A percentile compares a stretch with the other conserved stretches of the same genome.
phyloP scores from a whole-genome alignment of 1,284 basidiomycete species.

The Boletus semigastroideus region DNA sequence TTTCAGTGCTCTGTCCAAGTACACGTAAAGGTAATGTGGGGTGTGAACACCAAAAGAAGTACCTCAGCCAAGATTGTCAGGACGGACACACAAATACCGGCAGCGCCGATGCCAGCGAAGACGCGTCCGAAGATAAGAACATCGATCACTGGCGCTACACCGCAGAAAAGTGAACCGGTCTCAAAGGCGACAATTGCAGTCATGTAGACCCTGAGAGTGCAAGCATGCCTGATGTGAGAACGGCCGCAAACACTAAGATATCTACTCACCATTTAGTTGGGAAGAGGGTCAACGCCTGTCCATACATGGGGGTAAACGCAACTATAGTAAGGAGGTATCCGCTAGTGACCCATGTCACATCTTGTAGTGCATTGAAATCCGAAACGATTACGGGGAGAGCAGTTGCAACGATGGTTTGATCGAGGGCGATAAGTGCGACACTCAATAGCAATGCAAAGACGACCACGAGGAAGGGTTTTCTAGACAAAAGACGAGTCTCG shows the following conservation, averaged over 20 bases:
- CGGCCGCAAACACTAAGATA: background rate
- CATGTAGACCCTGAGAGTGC: slow-evolving; percentile 29
- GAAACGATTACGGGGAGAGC: slow-evolving; percentile 43
- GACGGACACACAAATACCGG: slow-evolving; percentile 16
- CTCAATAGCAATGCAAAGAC: slow-evolving; percentile 10
- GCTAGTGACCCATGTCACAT: slow-evolving; percentile 14
- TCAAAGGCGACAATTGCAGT: slow-evolving; percentile 38
- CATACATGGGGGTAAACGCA: slow-evolving; percentile 17
- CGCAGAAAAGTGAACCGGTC: slow-evolving; percentile 51
- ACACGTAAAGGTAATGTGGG: background rate
- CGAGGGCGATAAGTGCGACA: slow-evolving; percentile 34
- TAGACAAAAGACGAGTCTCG: slow-evolving; percentile 6
- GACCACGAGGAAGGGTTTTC: slow-evolving; percentile 5
- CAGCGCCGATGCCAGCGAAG: slow-evolving; percentile 38
- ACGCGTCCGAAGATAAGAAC: slow-evolving; percentile 46
- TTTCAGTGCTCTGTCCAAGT: slow-evolving; percentile 5
- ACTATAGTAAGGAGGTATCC: slow-evolving; percentile 18
- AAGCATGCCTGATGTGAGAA: background rate
- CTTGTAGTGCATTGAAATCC: slow-evolving; percentile 40
- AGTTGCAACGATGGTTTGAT: slow-evolving; percentile 39
- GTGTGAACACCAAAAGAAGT: background rate
- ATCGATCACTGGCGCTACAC: slow-evolving; percentile 42
- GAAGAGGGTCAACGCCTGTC: slow-evolving; percentile 11
- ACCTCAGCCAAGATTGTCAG: slow-evolving; percentile 15
- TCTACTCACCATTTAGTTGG: slow-evolving; percentile 11